A percentile compares a stretch with the other conserved stretches of the same genome.
phyloP scores from a whole-genome alignment of 1,139 yeast genomes.

The Yamadazyma diddensiae region DNA sequence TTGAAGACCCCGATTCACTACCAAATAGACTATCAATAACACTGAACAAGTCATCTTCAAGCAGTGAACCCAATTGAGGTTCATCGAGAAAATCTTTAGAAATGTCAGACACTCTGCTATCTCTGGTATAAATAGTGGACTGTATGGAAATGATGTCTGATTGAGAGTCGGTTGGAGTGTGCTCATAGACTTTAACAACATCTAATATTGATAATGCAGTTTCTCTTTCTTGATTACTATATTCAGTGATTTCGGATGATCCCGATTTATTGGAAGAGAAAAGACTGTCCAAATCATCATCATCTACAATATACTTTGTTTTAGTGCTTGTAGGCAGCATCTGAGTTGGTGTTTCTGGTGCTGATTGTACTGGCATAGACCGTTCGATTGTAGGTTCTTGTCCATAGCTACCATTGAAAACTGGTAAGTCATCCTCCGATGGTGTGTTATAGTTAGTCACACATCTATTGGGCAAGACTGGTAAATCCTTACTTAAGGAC shows the following conservation, averaged over 20 bases:
- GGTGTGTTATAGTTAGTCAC: slow-evolving; percentile 1
- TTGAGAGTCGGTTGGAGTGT: background rate
- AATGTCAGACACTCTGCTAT: slow-evolving; percentile 6
- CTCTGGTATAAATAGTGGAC: slow-evolving; percentile 5
- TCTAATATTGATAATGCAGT: slow-evolving; percentile 14
- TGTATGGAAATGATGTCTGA: slow-evolving; percentile 2
- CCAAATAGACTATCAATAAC: slow-evolving; percentile 16
- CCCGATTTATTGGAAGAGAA: slow-evolving; percentile 17
- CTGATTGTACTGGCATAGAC: too few relatives aligned
- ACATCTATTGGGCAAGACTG: slow-evolving; percentile 7
- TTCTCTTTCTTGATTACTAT: slow-evolving; percentile 9
- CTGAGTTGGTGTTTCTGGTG: too few relatives aligned
- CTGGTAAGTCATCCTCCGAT: too few relatives aligned
- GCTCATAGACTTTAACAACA: slow-evolving; percentile 12
- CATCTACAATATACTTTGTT: slow-evolving; percentile 10
- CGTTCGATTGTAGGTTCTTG: too few relatives aligned
- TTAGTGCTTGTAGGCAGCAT: background rate
- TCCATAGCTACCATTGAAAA: too few relatives aligned
- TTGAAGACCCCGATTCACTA: slow-evolving; percentile 1
- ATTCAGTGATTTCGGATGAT: slow-evolving; percentile 4
- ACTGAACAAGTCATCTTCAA: slow-evolving; percentile 8
- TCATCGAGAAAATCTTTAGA: slow-evolving; percentile 10
- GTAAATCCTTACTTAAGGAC: slow-evolving; percentile 8
- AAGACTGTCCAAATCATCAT: slow-evolving; percentile 20
- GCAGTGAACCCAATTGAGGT: background rate